Percentiles rank a stretch among this genome's conserved stretches.
Evolutionary conservation across 352 stramenopile genomes (phyloP).

Genomic region (Phytopythium montanum): DNA sequence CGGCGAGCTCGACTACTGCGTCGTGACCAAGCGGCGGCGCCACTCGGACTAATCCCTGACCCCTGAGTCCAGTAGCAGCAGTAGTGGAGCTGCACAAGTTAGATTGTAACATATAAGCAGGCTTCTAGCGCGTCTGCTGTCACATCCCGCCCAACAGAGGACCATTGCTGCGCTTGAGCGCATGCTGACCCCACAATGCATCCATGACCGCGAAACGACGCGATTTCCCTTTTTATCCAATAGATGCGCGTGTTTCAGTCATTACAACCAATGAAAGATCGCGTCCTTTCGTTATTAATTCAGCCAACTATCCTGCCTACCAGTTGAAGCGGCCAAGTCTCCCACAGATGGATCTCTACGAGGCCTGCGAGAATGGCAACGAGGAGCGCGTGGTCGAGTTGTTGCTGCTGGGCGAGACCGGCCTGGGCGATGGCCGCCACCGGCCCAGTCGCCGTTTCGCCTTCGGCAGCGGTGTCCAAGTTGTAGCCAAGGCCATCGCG

Average conservation of each 20-base stretch:
- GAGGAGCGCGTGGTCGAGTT: slow-evolving; percentile 80
- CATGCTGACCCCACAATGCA: too few relatives aligned
- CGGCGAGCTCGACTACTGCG: neutral
- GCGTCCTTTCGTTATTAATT: slow-evolving; percentile 1
- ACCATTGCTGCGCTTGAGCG: neutral
- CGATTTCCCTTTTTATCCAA: neutral
- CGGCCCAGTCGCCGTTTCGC: neutral
- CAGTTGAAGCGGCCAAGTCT: neutral
- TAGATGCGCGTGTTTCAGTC: neutral
- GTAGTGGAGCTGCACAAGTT: neutral
- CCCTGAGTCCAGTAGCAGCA: neutral
- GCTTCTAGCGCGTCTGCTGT: neutral
- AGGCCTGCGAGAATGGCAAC: slow-evolving; percentile 81
- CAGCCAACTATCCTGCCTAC: neutral
- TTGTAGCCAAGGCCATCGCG: neutral
- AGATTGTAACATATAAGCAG: slow-evolving; percentile 1
- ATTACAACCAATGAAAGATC: neutral
- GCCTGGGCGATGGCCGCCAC: neutral
- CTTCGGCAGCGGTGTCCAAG: too few relatives aligned
- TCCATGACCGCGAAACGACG: neutral
- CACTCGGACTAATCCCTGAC: neutral
- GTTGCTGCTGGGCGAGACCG: slow-evolving; percentile 39
- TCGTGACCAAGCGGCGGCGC: slow-evolving; percentile 1
- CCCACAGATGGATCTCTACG: slow-evolving; percentile 62
- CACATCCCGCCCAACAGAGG: neutral